phyloP scores from a whole-genome alignment of 2,329 filamentous ascomycete genomes.

The Colletotrichum sp. region DNA sequence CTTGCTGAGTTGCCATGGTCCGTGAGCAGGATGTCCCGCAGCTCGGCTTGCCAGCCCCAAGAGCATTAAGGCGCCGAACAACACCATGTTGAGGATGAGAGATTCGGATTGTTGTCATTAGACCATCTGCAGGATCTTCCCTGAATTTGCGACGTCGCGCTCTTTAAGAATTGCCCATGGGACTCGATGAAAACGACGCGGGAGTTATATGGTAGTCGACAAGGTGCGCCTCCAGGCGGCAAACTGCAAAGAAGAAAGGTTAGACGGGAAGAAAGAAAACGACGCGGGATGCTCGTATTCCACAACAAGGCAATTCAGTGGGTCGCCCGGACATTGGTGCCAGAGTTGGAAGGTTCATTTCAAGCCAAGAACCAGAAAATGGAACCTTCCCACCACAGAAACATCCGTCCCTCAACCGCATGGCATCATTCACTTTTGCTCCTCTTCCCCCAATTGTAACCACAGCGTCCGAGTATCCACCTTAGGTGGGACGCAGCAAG shows the following conservation, averaged over 20 bases:
- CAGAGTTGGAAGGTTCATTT: background rate
- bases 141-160: background rate
- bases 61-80: background rate
- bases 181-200: background rate
- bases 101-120: background rate
- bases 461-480: no score
- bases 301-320: background rate
- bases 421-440: no score
- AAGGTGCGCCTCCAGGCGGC: no score
- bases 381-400: background rate
- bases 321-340: background rate
- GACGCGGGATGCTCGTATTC: background rate
- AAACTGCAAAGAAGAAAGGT: no score
- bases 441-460: no score
- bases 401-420: no score
- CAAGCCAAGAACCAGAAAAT: background rate
- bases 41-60: background rate
- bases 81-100: background rate
- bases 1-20: background rate
- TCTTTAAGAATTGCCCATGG: background rate
- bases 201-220: background rate
- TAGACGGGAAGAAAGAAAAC: no score
- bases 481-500: no score
- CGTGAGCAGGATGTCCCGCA: background rate
- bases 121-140: accelerated